Evolutionary conservation across 129 eudicot genomes (phyloP), one percentile per base, ranked within the genome.

Genomic region (Tagetes patula): DNA sequence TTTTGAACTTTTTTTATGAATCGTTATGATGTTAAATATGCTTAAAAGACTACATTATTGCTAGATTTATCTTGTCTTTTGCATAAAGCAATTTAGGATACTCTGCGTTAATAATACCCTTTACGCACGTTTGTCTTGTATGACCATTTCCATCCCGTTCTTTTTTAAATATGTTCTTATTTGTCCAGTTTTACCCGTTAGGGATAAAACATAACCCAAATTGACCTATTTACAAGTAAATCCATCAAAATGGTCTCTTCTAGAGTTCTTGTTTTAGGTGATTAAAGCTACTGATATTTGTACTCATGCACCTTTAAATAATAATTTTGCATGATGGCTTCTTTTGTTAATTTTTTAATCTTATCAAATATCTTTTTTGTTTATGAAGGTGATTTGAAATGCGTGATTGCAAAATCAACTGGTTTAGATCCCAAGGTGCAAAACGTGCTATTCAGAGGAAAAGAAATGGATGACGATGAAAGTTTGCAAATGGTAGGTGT

Each of bases 391-490:
- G 89, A 90, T 62, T 73, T 94, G 69, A 94, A 94, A 82, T 49
- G n/a, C 65, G 53, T 83, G 76, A 81, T 94, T 81, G 84, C 85
- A 45, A 74, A 81, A 81, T 69, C 63, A 83, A 80, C 71, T 48
- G 93, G 93, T 42, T 67, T 94, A 84, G 89, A 86, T 27, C 98
- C 92, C 2, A 70, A 82, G 76, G 71, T 55, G 38, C 90, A 80
- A 72, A 87, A 82, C 47, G 65, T 94, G 69, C 78, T 87, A 53
- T 88, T 94, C 77, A 75, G 89, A 79, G 97, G 96, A 71, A 90
- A 85, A 76, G 96, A 86, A 81, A 88, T 81, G 47, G 93, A 79
- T 52, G 96, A 94, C 56, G 47, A 77, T 7, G 93, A 82, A 52
- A 3, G 33, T 62, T 70, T 94, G 82, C 75, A 81, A 27, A 50